Evolutionary conservation across 2,329 filamentous ascomycete genomes (phyloP).

Genomic region (Nakataea oryzae): DNA sequence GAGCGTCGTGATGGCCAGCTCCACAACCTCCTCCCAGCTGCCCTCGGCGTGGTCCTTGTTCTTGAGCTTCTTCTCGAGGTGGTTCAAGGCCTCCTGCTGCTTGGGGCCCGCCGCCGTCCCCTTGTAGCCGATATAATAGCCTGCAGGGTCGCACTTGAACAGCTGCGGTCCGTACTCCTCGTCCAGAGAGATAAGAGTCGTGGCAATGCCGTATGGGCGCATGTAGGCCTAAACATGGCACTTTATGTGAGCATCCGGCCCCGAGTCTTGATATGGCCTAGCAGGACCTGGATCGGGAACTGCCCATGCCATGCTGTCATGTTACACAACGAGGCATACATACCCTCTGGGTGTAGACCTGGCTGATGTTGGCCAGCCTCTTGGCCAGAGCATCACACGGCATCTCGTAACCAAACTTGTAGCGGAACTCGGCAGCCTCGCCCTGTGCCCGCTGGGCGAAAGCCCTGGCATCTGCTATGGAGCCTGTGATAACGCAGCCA

Average conservation of each 20-base stretch:
- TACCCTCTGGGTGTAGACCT: constrained; percentile 97
- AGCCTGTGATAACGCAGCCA: constrained; percentile 96
- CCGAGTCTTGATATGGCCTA: neutral
- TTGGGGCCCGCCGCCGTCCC: constrained; percentile 94
- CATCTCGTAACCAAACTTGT: constrained; percentile 99
- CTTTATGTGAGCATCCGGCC: constrained; percentile 17
- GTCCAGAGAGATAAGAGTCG: constrained; percentile 89
- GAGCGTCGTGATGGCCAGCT: constrained; percentile 88
- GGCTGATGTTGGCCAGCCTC: constrained; percentile 95
- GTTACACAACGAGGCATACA: constrained; percentile 11
- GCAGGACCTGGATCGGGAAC: neutral
- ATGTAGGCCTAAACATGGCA: constrained; percentile 63
- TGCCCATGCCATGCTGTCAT: neutral
- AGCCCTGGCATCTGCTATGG: constrained; percentile 92
- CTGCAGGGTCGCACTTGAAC: constrained; percentile 96
- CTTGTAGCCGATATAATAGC: constrained; percentile 98
- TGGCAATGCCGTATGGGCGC: constrained; percentile 92
- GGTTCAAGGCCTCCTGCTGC: constrained; percentile 97
- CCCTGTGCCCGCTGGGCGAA: constrained; percentile 87
- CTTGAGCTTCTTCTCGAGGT: constrained; percentile 98
- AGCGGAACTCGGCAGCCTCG: constrained; percentile 94
- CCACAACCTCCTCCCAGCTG: constrained; percentile 93
- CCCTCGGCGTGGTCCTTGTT: constrained; percentile 94
- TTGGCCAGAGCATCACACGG: constrained; percentile 94
- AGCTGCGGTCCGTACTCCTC: constrained; percentile 86